Base-by-base conservation (phyloP, 2,329 filamentous ascomycete species). In the Pseudopithomyces chartarum region DNA sequence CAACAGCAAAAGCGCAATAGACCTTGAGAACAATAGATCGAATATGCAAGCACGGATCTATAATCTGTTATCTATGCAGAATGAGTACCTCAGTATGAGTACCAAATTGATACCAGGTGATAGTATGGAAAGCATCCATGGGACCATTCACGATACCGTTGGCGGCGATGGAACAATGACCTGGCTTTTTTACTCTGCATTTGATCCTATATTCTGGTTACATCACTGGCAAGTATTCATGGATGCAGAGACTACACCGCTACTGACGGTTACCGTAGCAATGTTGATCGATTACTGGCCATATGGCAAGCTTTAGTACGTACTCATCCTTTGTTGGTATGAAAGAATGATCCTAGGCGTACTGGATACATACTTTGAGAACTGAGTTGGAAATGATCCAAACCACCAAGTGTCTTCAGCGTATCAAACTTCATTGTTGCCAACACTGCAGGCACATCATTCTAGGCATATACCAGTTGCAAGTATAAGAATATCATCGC, bases 141-240 rank as follows among this genome's bases (percentile, higher is more conserved):
- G 70, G 32, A 69, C 66, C 1, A 62, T 71, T 19, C 70, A 73
- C 44, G 67, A 67, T 45, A 65, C 55, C 3, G 54, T 70, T 7
- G 70, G 70, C 2, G 56, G 54, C 33, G 62, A 58, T 43, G 72
- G 71, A 13, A 61, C 75, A 54, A 73, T 76, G 73, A 62, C 61
- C 90, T 85, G 85, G 83, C 40, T 89, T 85, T 72, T 85, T 87
- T 89, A 89, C 64, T 90, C 90, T 1, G 85, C 89, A 0, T 96
- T 91, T 69, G 91, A 96, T 68, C 91, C 91, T 0, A 78, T 91
- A 12, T 93, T 94, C 75, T 90, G 89, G 76, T 76, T 94, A 8
- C 90, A 94, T 66, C 91, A 94, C 66, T 63, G 73, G 73, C 77
- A 57, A 59, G 74, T 69, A 13, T 29, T 7, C 17, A n/a, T 10